These are phyloP conservation scores for Arthrobotrys conoides DNA, from an alignment of 2,329 filamentous ascomycete genomes.

Conservation along the genomic window DNA sequence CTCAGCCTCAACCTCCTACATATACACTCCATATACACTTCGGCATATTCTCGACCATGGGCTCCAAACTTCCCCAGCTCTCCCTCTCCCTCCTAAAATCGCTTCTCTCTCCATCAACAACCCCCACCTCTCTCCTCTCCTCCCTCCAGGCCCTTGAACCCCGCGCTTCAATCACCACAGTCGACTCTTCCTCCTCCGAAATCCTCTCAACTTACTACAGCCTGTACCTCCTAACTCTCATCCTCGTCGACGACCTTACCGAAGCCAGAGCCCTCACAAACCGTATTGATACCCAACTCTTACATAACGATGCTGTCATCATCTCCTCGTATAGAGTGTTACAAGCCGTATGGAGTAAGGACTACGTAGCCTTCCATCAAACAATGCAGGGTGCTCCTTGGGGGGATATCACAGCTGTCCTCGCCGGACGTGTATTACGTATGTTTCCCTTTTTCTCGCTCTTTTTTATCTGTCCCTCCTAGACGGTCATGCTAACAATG, in stretches of 20 bases:
- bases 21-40: background rate
- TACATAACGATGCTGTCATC: constrained; percentile 61
- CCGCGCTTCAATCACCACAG: constrained; percentile 50
- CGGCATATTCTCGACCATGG: constrained; percentile 10
- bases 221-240: constrained; percentile 62
- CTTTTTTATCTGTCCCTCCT: background rate
- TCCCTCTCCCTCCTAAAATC: constrained; percentile 31
- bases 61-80: constrained; percentile 52
- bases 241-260: constrained; percentile 63
- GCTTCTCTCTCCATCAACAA: constrained; percentile 15
- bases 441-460: constrained; percentile 8
- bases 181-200: constrained; percentile 57
- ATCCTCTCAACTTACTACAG: constrained; percentile 63
- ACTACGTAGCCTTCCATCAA: constrained; percentile 62
- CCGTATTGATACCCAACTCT: constrained; percentile 62
- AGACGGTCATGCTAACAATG: background rate
- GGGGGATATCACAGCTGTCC: constrained; percentile 58
- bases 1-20: background rate
- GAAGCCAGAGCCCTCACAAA: constrained; percentile 63
- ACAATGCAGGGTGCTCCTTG: constrained; percentile 62
- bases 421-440: constrained; percentile 60
- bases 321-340: constrained; percentile 62
- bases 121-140: constrained; percentile 32
- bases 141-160: constrained; percentile 46
- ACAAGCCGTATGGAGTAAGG: constrained; percentile 62